These are phyloP conservation scores for Clavispora phyllophila DNA, from an alignment of 805 yeast species.

Conservation along the genomic window DNA sequence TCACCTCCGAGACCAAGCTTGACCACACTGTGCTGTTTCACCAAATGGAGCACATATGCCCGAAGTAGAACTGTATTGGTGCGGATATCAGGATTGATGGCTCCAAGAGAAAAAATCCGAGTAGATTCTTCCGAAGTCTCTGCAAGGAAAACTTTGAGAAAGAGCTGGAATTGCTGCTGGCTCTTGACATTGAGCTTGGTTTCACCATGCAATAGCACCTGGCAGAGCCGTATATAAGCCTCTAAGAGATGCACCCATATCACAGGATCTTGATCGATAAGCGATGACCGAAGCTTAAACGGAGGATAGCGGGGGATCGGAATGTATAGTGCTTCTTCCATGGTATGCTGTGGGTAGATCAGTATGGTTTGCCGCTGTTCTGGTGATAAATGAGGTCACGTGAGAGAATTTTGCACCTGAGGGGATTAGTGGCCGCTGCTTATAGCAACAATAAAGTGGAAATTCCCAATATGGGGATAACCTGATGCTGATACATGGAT, in stretches of 20 bases:
- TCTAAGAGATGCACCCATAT: conserved; percentile 74
- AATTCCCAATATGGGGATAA: too few species aligned
- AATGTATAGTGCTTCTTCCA: conserved; percentile 23
- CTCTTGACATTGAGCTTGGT: conserved; percentile 46
- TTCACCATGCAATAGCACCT: conserved; percentile 40
- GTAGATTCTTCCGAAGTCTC: conserved; percentile 61
- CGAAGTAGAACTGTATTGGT: conserved; percentile 47
- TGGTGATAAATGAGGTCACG: not conserved
- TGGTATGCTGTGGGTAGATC: not conserved
- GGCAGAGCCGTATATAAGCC: conserved; percentile 51
- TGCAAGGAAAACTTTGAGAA: conserved; percentile 51
- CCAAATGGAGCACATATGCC: conserved; percentile 44
- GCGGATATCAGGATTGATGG: conserved; percentile 63
- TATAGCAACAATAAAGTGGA: too few species aligned
- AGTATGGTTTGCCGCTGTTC: not conserved
- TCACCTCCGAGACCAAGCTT: conserved; percentile 56
- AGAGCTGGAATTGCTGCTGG: conserved; percentile 52
- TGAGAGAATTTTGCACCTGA: too few species aligned
- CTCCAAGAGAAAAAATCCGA: conserved; percentile 63
- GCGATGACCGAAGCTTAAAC: conserved; percentile 65
- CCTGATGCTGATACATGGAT: too few species aligned
- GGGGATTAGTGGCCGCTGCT: too few species aligned
- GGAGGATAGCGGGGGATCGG: conserved; percentile 74
- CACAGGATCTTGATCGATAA: conserved; percentile 78
- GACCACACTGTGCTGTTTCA: conserved; percentile 49